Evolutionary conservation across 2,329 filamentous ascomycete genomes (phyloP), one percentile per base, ranked within the genome.

Genomic region (Sporothrix brasiliensis): DNA sequence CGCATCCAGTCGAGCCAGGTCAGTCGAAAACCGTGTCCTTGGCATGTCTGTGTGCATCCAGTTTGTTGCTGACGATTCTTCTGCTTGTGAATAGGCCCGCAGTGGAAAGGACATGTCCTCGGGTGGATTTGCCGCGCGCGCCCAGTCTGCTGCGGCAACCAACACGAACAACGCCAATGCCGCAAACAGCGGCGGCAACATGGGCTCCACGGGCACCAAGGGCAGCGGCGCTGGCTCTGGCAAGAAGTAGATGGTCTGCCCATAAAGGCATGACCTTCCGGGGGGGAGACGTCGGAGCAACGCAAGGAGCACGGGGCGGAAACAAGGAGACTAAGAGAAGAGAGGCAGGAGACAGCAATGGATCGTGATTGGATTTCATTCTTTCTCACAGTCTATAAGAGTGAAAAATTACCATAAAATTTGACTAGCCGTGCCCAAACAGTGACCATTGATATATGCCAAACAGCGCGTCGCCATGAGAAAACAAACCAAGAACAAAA

Each of bases 1-100:
- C 34, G 58, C 34, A 61, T 61, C 39, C 58, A 61, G n/a, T 61
- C 58, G 10, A 24, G 34, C 27, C 58, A 61, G 58, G 58, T 47
- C 21, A 9, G n/a, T 11, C n/a, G 10, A 49, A 9, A 6, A 10
- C 58, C 5, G 11, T 4, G 4, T 44, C 13, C 6, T 9, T 16
- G 14, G 6, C 13, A 14, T 16, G 39, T 47, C 39, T 13, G 11
- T 14, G 2, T 13, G 21, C 9, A 9, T 11, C 11, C 4, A 27
- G 16, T n/a, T 21, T 7, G 14, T 34, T 56, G 21, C 53, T 41
- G 34, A 58, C 30, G 7, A 16, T 24, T 11, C n/a, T 44, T 16
- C 4, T 16, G 11, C 19, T 19, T 41, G 19, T 24, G 3, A 49
- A 49, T 3, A 61, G 58, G n/a, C 39, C 10, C 21, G 21, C 10